A percentile compares a stretch with the other conserved stretches of the same genome.
These are phyloP conservation scores for Tulasnella sp. DNA, from an alignment of 768 basidiomycete species.

Conservation along the genomic window DNA sequence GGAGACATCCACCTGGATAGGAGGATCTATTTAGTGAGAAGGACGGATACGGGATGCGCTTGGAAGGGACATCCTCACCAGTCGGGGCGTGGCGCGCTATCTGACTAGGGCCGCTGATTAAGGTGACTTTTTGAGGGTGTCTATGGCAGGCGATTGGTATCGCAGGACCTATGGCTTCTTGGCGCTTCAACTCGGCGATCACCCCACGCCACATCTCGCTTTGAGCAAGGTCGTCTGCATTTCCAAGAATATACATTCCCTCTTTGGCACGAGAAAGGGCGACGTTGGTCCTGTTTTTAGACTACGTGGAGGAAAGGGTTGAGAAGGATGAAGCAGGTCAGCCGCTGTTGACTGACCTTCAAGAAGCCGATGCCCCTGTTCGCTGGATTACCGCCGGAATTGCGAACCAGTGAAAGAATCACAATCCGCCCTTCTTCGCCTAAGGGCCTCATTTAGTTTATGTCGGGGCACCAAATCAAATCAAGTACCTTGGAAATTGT, in stretches of 20 bases:
- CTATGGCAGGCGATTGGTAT: conserved; percentile 57
- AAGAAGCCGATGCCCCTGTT: conserved; percentile 61
- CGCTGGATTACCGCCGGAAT: conserved; percentile 45
- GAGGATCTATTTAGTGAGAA: no score
- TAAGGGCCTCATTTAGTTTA: background rate
- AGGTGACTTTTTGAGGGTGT: conserved; percentile 43
- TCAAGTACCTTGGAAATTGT: conserved; percentile 56
- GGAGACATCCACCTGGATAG: conserved; percentile 58
- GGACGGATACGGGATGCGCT: background rate
- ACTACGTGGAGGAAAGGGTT: conserved; percentile 45
- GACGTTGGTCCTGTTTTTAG: conserved; percentile 56
- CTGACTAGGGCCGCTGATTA: conserved; percentile 50
- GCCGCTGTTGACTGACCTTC: conserved; percentile 45
- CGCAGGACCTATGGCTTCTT: conserved; percentile 48
- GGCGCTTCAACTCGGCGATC: conserved; percentile 52
- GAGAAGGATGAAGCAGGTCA: conserved; percentile 43
- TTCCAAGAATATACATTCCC: conserved; percentile 70
- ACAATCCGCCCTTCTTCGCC: conserved; percentile 49
- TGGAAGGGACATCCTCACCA: conserved; percentile 38
- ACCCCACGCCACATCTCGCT: conserved; percentile 57
- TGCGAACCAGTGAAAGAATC: conserved; percentile 70
- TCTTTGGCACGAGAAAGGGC: conserved; percentile 70
- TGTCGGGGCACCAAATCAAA: background rate
- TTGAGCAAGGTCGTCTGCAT: conserved; percentile 44
- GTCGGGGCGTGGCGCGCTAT: conserved; percentile 53